A percentile compares a stretch with the other conserved stretches of the same genome.
Evolutionary conservation across 164 flowering plant genomes (phyloP).

Genomic region (Buxus sempervirens): DNA sequence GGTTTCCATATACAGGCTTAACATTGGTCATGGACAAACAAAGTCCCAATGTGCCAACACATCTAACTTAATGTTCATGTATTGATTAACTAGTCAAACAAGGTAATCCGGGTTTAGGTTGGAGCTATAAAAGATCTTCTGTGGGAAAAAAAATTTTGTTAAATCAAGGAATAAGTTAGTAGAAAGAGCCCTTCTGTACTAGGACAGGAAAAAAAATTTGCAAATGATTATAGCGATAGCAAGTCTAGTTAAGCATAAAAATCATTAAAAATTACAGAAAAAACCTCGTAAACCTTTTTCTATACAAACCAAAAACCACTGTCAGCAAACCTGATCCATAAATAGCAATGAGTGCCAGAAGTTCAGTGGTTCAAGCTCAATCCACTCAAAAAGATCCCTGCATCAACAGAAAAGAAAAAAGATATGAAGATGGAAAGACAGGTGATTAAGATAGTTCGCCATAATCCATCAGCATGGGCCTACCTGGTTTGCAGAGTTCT

Average conservation of each 20-base stretch:
- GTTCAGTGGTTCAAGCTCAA: constrained; percentile 83
- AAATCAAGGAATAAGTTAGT: background rate
- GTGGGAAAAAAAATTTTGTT: background rate
- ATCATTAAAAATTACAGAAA: background rate
- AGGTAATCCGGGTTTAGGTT: background rate
- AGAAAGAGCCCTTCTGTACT: background rate
- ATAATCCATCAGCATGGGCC: constrained; percentile 9
- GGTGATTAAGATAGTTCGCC: constrained; percentile 1
- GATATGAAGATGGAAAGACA: background rate
- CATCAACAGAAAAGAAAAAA: constrained; percentile 12
- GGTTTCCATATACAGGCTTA: no score
- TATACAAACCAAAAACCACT: background rate
- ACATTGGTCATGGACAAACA: no score
- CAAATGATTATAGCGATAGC: background rate
- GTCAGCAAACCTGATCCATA: constrained; percentile 84
- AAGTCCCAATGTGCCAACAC: no score
- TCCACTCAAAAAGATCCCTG: constrained; percentile 97
- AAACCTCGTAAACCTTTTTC: background rate
- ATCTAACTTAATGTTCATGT: no score
- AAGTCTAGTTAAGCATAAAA: no score
- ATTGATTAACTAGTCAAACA: no score
- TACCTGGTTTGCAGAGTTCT: constrained; percentile 80
- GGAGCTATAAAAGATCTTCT: background rate
- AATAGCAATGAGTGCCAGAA: constrained; percentile 90
- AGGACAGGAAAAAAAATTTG: background rate